Conservation (phyloP, 345 rosid species). For the Eucalyptus paniculata region DNA sequence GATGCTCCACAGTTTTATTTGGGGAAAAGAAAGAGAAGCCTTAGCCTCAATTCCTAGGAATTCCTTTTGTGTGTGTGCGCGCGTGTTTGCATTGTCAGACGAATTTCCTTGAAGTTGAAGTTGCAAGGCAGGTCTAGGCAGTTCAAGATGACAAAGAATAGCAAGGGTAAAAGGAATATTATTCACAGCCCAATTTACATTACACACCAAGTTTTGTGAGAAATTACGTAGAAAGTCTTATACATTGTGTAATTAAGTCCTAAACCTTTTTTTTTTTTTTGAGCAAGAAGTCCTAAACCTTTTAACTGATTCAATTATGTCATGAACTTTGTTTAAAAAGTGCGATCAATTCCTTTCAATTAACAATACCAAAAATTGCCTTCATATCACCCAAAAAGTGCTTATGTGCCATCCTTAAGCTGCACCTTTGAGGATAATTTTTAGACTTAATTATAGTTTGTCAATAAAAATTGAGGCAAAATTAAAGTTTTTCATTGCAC, state of each 20-base stretch:
- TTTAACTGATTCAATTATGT: neutral
- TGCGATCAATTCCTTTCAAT: fast-evolving
- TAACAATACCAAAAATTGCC: neutral
- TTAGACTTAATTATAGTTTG: neutral
- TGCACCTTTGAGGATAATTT: neutral
- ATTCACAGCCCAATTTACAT: neutral
- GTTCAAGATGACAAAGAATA: neutral
- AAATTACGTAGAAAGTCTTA: neutral
- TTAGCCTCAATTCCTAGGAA: neutral
- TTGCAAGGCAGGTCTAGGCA: neutral
- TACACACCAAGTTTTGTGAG: neutral
- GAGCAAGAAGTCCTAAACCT: too few species aligned
- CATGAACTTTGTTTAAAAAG: neutral
- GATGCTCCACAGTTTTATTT: neutral
- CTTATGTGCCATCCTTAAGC: neutral
- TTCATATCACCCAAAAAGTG: neutral
- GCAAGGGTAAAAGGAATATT: neutral
- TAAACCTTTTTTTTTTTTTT: too few species aligned
- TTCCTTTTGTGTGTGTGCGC: neutral
- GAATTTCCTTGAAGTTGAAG: neutral
- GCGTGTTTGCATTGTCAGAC: neutral
- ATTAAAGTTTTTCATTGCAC: neutral
- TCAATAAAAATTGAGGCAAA: neutral
- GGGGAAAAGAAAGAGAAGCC: neutral
- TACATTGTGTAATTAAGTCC: neutral